Conservation (phyloP, 129 eudicot genomes). For the Flaveria robusta region DNA sequence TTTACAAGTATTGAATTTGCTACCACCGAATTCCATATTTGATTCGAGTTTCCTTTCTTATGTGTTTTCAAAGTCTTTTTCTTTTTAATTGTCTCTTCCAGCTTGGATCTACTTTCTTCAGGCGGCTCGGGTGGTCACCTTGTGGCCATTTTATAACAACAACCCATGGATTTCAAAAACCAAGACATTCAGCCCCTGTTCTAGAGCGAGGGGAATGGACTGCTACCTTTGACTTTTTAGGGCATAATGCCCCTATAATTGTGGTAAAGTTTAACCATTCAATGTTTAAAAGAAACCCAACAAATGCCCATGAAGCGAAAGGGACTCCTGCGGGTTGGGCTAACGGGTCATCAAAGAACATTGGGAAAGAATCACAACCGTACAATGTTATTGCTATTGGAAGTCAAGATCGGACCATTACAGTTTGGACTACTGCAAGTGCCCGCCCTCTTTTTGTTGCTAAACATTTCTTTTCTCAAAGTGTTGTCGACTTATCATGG, state of each 20-base stretch:
- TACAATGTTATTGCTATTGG: constrained; percentile 97
- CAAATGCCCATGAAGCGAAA: constrained; percentile 57
- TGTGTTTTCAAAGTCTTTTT: neutral
- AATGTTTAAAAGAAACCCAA: constrained; percentile 64
- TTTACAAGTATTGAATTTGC: neutral
- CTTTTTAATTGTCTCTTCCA: constrained; percentile 34
- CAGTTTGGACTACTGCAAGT: constrained; percentile 98
- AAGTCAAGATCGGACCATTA: constrained; percentile 96
- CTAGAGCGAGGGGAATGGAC: constrained; percentile 98
- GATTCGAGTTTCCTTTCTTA: neutral
- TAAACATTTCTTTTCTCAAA: constrained; percentile 91
- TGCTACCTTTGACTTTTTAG: constrained; percentile 96
- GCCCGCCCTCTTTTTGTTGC: constrained; percentile 99
- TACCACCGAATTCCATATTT: neutral
- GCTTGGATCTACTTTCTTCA: constrained; percentile 98
- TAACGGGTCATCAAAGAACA: constrained; percentile 68
- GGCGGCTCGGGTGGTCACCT: constrained; percentile 99
- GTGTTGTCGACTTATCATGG: constrained; percentile 97
- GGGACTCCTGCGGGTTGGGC: constrained; percentile 76
- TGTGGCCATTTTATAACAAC: constrained; percentile 98
- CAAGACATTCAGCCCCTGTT: constrained; percentile 99
- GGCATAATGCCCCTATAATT: constrained; percentile 96
- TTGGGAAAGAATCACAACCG: constrained; percentile 80
- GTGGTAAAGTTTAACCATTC: constrained; percentile 95
- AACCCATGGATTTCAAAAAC: constrained; percentile 96